A percentile compares a stretch with the other conserved stretches of the same genome.
phyloP scores from a whole-genome alignment of 164 flowering plant species.

The Berberis vulgaris region DNA sequence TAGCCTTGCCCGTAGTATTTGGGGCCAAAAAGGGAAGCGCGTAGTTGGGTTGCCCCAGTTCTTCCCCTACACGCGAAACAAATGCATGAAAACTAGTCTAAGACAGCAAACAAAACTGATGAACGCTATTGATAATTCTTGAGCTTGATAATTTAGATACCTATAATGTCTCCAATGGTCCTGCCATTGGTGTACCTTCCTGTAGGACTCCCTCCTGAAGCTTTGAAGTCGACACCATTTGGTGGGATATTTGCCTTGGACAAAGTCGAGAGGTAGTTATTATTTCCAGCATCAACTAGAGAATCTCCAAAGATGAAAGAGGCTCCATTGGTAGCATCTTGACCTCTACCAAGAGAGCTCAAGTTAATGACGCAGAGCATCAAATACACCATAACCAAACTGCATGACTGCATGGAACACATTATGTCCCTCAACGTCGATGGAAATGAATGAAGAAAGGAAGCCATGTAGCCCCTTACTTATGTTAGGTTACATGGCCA shows the following conservation, averaged over 20 bases:
- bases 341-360: constrained; percentile 14
- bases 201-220: constrained; percentile 54
- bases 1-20: constrained; percentile 56
- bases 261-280: constrained; percentile 66
- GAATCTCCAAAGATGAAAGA: constrained; percentile 93
- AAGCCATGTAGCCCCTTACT: no score
- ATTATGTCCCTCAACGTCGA: no score
- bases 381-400: neutral
- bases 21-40: constrained; percentile 78
- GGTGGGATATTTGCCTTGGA: constrained; percentile 72
- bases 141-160: constrained; percentile 17
- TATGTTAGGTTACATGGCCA: no score
- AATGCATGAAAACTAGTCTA: neutral
- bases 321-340: constrained; percentile 35
- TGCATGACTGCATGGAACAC: neutral
- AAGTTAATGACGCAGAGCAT: neutral
- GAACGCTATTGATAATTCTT: no score
- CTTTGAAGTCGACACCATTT: constrained; percentile 78
- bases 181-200: constrained; percentile 90
- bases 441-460: no score
- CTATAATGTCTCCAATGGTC: constrained; percentile 90
- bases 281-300: constrained; percentile 89
- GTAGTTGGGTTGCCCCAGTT: constrained; percentile 56
- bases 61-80: constrained; percentile 46
- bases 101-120: neutral